Percentiles rank a stretch among this genome's conserved stretches.
phyloP scores from a whole-genome alignment of 345 rosid species.

The Lagerstroemia speciosa region DNA sequence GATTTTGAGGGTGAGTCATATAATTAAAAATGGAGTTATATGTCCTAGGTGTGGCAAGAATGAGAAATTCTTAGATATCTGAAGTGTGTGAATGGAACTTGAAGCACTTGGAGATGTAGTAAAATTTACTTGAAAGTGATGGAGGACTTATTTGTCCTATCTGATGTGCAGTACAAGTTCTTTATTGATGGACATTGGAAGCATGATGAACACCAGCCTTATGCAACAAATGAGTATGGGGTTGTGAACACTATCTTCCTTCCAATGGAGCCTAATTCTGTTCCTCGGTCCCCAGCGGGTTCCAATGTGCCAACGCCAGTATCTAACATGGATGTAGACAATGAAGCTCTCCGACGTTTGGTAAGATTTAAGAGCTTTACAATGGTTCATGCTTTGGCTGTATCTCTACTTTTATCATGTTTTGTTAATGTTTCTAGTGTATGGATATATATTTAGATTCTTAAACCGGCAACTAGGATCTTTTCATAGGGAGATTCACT shows the following conservation, averaged over 20 bases:
- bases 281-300: conserved; percentile 17
- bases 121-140: not conserved
- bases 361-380: conserved; percentile 29
- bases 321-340: conserved; percentile 74
- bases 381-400: not conserved
- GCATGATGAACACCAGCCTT: conserved; percentile 68
- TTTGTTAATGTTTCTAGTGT: not conserved
- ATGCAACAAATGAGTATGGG: conserved; percentile 51
- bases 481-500: not conserved
- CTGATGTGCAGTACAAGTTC: conserved; percentile 66
- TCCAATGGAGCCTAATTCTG: conserved; percentile 38
- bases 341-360: conserved; percentile 31
- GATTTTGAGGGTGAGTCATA: not conserved
- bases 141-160: not conserved
- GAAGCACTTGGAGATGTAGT: not conserved
- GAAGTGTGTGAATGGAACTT: not conserved
- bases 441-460: not conserved
- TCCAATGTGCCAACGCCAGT: conserved; percentile 26
- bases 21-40: not conserved
- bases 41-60: not conserved
- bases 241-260: conserved; percentile 58
- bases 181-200: conserved; percentile 89
- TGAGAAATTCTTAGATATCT: not conserved
- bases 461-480: not conserved
- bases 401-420: not conserved